Conservation (phyloP, 2,329 filamentous ascomycete genomes). For the Achaetomium macrosporum region DNA sequence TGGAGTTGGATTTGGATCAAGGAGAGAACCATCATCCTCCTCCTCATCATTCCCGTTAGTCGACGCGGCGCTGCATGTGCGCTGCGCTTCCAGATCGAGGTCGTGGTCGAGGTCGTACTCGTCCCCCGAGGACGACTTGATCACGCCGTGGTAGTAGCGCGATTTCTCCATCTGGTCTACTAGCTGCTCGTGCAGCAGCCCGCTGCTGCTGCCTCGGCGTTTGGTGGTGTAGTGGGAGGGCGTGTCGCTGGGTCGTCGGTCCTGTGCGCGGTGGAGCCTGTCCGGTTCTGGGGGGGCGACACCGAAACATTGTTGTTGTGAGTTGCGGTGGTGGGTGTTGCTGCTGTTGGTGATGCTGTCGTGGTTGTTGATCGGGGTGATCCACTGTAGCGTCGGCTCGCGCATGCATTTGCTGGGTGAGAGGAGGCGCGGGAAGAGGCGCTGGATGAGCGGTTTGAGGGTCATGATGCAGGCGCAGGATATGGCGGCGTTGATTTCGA, state of each 20-base stretch:
- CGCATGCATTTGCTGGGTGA: constrained; percentile 9
- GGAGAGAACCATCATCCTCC: not conserved
- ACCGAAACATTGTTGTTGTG: too few species aligned
- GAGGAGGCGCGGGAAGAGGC: constrained; percentile 22
- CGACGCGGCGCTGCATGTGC: constrained; percentile 1
- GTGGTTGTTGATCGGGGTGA: constrained; percentile 14
- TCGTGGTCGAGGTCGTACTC: constrained; percentile 10
- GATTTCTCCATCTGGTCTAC: constrained; percentile 1
- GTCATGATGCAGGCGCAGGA: constrained; percentile 34
- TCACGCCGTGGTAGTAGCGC: constrained; percentile 11
- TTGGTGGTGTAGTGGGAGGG: not conserved
- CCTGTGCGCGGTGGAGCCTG: too few species aligned
- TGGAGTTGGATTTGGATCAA: not conserved
- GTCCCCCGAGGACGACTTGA: not conserved
- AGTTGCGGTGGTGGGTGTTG: not conserved
- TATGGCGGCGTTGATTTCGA: constrained; percentile 34
- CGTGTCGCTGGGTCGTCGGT: not conserved
- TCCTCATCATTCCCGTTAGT: not conserved
- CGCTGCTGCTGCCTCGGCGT: not conserved
- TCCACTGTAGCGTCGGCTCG: constrained; percentile 19
- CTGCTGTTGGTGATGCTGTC: constrained; percentile 3
- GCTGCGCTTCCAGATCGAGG: constrained; percentile 16
- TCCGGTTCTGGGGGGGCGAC: not conserved
- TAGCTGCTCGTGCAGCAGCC: not conserved
- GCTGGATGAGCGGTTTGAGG: constrained; percentile 35